Conservation (phyloP, 1,139 yeast genomes). For the Debaryomycetaceae sp. region DNA sequence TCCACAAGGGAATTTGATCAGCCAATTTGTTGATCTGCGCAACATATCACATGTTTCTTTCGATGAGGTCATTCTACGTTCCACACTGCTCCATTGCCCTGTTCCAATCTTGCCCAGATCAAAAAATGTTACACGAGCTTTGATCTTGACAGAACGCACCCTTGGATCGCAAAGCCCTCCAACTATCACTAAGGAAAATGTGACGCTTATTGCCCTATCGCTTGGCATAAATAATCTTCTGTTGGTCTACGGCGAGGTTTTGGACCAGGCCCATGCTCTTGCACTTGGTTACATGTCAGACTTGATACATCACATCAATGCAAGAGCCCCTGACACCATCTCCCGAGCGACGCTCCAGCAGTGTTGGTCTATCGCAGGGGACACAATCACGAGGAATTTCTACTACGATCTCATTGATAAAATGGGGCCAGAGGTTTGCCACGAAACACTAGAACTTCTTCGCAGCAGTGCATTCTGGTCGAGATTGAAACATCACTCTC, state of each 20-base stretch:
- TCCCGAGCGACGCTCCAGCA: constrained; percentile 12
- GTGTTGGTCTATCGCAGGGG: constrained; percentile 25
- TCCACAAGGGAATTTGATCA: no score
- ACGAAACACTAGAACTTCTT: no score
- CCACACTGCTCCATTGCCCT: no score
- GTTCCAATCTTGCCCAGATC: no score
- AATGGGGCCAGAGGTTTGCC: no score
- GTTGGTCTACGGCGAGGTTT: constrained; percentile 21
- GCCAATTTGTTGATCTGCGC: no score
- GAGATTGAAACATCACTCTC: not conserved
- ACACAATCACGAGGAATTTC: constrained; percentile 12
- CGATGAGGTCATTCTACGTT: no score
- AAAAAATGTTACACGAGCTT: no score
- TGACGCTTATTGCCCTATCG: not conserved
- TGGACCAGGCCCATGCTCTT: constrained; percentile 17
- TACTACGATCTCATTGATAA: constrained; percentile 3
- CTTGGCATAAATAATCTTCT: constrained; percentile 5
- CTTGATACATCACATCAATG: constrained; percentile 8
- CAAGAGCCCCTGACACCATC: constrained; percentile 3
- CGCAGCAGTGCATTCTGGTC: no score
- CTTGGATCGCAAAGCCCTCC: no score
- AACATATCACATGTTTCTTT: no score
- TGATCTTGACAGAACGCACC: no score
- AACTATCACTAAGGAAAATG: not conserved
- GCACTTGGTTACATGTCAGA: constrained; percentile 14